A percentile compares a stretch with the other conserved stretches of the same genome.
phyloP scores from a whole-genome alignment of 2,329 filamentous ascomycete genomes.

The Phialemonium atrogriseum region DNA sequence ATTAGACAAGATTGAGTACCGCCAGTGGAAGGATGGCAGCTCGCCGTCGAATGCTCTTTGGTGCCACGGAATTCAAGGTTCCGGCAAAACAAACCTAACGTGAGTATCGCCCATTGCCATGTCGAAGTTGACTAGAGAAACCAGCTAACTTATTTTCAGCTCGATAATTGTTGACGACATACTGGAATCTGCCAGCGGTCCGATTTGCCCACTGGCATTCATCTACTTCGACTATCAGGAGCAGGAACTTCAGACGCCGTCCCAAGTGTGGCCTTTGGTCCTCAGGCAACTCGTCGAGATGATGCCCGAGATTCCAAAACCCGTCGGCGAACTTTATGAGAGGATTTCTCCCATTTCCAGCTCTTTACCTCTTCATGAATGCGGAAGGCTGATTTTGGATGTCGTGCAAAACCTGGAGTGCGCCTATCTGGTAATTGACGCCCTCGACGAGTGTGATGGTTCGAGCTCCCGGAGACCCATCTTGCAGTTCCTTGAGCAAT shows the following conservation, averaged over 20 bases:
- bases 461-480: too few species aligned
- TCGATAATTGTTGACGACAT: too few species aligned
- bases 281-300: conserved; percentile 19
- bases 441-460: too few species aligned
- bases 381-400: too few species aligned
- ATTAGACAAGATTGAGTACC: conserved; percentile 2
- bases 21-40: conserved; percentile 2
- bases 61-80: conserved; percentile 15
- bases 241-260: conserved; percentile 12
- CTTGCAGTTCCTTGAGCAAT: too few species aligned
- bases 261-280: conserved; percentile 14
- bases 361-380: too few species aligned
- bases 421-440: too few species aligned
- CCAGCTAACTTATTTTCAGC: too few species aligned
- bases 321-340: conserved; percentile 16
- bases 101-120: too few species aligned
- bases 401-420: conserved; percentile 10
- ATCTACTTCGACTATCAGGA: conserved; percentile 23
- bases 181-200: too few species aligned
- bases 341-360: too few species aligned
- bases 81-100: conserved; percentile 15
- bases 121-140: too few species aligned
- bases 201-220: conserved; percentile 13
- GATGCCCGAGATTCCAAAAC: conserved; percentile 13
- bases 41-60: conserved; percentile 7